Evolutionary conservation across 768 basidiomycete species (phyloP).

Genomic region (Trametes cingulata): DNA sequence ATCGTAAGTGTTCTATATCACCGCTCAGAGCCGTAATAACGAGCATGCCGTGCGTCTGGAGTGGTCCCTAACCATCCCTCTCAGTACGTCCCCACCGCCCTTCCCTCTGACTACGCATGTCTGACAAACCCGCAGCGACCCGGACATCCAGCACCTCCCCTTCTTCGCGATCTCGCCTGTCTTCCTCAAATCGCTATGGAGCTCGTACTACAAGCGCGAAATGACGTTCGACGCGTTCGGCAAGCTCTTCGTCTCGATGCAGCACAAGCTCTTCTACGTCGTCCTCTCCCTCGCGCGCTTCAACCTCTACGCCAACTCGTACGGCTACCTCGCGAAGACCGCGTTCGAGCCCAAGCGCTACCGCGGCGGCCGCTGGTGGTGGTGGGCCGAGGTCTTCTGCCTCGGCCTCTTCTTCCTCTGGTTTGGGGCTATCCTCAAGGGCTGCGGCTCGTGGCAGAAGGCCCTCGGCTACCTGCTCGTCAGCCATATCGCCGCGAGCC

Average conservation of each 20-base stretch:
- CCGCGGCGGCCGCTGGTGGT: constrained; percentile 75
- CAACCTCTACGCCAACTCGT: constrained; percentile 92
- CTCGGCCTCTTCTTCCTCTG: constrained; percentile 88
- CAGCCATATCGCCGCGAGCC: constrained; percentile 84
- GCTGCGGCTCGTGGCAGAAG: constrained; percentile 71
- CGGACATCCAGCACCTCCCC: constrained; percentile 85
- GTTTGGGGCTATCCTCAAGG: constrained; percentile 71
- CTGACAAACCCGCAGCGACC: constrained; percentile 53
- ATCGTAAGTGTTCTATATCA: constrained; percentile 59
- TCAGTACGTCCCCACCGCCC: constrained; percentile 56
- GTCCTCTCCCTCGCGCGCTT: constrained; percentile 90
- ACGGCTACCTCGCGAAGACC: constrained; percentile 66
- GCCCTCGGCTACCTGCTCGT: constrained; percentile 76
- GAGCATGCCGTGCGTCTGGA: constrained; percentile 31
- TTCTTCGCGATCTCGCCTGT: constrained; percentile 91
- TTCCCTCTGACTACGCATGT: not conserved
- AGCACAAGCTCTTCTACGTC: constrained; percentile 93
- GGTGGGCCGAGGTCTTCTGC: constrained; percentile 72
- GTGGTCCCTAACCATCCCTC: constrained; percentile 98
- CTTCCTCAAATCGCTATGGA: constrained; percentile 87
- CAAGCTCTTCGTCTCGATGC: constrained; percentile 64
- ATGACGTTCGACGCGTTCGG: constrained; percentile 78
- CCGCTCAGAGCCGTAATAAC: constrained; percentile 7
- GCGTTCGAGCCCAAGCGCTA: constrained; percentile 64
- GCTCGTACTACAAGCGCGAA: constrained; percentile 90